Evolutionary conservation across 768 basidiomycete species (phyloP).

Genomic region (Pulveroboletus frians): DNA sequence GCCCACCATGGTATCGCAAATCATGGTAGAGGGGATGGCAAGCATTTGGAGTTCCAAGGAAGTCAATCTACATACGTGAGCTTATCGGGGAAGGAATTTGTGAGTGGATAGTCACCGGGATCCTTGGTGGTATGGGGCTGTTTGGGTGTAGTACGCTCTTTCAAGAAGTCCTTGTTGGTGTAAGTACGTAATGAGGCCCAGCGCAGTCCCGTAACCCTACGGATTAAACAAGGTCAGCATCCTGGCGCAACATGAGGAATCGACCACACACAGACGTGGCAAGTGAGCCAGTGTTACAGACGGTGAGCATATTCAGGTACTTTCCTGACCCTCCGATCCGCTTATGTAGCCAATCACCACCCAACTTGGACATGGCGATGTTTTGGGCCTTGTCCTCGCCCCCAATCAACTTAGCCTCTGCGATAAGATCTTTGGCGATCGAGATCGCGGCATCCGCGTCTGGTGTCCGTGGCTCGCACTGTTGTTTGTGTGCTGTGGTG

Average conservation of each 20-base stretch:
- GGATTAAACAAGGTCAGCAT: constrained; percentile 1
- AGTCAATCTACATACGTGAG: constrained; percentile 56
- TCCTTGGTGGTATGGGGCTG: constrained; percentile 92
- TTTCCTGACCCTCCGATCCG: constrained; percentile 32
- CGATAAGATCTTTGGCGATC: constrained; percentile 55
- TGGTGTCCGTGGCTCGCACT: constrained; percentile 7
- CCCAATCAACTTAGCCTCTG: constrained; percentile 70
- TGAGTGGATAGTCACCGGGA: constrained; percentile 46
- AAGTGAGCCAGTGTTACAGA: constrained; percentile 96
- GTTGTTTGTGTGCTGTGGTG: constrained; percentile 15
- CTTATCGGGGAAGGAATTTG: not conserved
- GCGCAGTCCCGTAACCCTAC: constrained; percentile 92
- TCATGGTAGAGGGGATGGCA: constrained; percentile 83
- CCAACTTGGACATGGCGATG: constrained; percentile 76
- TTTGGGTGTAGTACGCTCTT: constrained; percentile 89
- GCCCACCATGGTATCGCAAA: constrained; percentile 97
- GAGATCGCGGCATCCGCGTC: constrained; percentile 37
- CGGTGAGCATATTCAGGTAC: constrained; percentile 78
- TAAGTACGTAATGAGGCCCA: constrained; percentile 89
- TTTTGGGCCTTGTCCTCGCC: constrained; percentile 87
- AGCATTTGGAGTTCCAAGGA: constrained; percentile 85
- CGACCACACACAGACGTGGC: constrained; percentile 72
- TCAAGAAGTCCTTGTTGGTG: constrained; percentile 72
- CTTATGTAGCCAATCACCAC: constrained; percentile 79
- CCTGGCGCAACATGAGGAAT: not conserved